Evolutionary conservation across 2,329 filamentous ascomycete genomes (phyloP).

Genomic region (Clarireedia hainanense): DNA sequence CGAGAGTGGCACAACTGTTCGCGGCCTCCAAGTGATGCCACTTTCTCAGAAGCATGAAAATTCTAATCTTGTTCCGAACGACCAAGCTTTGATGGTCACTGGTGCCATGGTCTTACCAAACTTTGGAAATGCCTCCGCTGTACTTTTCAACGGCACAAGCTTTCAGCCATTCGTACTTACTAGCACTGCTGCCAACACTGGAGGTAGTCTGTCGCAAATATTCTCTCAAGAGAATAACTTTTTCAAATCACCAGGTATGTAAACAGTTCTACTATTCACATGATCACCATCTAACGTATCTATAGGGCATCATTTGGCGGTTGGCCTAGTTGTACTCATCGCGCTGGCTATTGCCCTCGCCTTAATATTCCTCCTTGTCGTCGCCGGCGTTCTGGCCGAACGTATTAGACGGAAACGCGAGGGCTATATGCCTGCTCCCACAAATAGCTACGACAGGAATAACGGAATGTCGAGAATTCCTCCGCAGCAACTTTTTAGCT

Average conservation of each 20-base stretch:
- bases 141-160: conserved; percentile 74
- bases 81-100: conserved; percentile 74
- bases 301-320: conserved; percentile 50
- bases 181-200: conserved; percentile 52
- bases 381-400: conserved; percentile 67
- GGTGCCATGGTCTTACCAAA: conserved; percentile 68
- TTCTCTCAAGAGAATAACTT: conserved; percentile 78
- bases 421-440: conserved; percentile 72
- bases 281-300: conserved; percentile 19
- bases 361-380: conserved; percentile 69
- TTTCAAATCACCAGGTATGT: conserved; percentile 58
- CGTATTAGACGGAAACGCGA: conserved; percentile 68
- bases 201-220: conserved; percentile 70
- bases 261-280: background rate
- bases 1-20: conserved; percentile 58
- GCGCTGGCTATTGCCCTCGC: conserved; percentile 70
- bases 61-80: conserved; percentile 54
- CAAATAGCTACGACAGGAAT: conserved; percentile 52
- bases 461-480: conserved; percentile 53
- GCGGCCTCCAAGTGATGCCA: conserved; percentile 73
- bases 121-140: conserved; percentile 78
- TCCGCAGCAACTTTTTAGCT: conserved; percentile 42
- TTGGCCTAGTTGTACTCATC: conserved; percentile 75
- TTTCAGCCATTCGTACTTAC: conserved; percentile 77
- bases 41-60: conserved; percentile 59